These are phyloP conservation scores for Candida smagusa DNA, from an alignment of 1,139 yeast genomes.

Conservation along the genomic window DNA sequence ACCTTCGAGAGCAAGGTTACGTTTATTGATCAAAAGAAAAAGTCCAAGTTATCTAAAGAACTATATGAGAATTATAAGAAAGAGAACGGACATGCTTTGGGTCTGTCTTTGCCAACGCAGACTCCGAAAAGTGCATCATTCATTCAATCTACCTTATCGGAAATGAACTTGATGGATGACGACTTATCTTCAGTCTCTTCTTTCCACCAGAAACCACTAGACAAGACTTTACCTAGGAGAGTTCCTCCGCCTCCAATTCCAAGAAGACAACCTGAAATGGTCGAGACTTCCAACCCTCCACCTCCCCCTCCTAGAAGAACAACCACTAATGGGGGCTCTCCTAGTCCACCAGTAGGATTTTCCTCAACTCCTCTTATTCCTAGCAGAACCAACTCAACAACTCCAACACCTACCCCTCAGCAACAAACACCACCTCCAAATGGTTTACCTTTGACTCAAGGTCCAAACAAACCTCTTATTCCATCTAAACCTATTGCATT, in stretches of 20 bases:
- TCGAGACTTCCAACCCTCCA: slow-evolving; percentile 15
- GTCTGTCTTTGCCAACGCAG: slow-evolving; percentile 2
- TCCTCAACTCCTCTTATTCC: slow-evolving; percentile 41
- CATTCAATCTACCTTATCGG: slow-evolving; percentile 30
- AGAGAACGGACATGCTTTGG: slow-evolving; percentile 22
- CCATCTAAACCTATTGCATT: slow-evolving; percentile 35
- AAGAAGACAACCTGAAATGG: slow-evolving; percentile 13
- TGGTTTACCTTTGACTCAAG: neutral
- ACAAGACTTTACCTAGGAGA: slow-evolving; percentile 23
- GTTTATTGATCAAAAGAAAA: slow-evolving; percentile 49
- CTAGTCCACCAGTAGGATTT: slow-evolving; percentile 31
- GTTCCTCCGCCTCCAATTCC: slow-evolving; percentile 39
- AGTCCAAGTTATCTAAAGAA: slow-evolving; percentile 25
- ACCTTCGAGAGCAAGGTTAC: slow-evolving; percentile 64
- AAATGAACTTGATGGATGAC: slow-evolving; percentile 34
- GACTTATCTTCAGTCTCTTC: slow-evolving; percentile 20
- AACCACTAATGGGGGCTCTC: slow-evolving; percentile 11
- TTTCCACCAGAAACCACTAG: slow-evolving; percentile 20
- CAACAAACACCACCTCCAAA: too few relatives aligned
- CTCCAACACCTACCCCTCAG: slow-evolving; percentile 14
- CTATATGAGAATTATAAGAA: slow-evolving; percentile 31
- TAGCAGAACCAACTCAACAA: slow-evolving; percentile 29
- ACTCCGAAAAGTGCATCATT: slow-evolving; percentile 14
- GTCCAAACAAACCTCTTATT: slow-evolving; percentile 27
- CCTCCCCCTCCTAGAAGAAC: slow-evolving; percentile 26